Conservation (phyloP, 2,329 filamentous ascomycete species). For the Exophiala lecanii-corni region DNA sequence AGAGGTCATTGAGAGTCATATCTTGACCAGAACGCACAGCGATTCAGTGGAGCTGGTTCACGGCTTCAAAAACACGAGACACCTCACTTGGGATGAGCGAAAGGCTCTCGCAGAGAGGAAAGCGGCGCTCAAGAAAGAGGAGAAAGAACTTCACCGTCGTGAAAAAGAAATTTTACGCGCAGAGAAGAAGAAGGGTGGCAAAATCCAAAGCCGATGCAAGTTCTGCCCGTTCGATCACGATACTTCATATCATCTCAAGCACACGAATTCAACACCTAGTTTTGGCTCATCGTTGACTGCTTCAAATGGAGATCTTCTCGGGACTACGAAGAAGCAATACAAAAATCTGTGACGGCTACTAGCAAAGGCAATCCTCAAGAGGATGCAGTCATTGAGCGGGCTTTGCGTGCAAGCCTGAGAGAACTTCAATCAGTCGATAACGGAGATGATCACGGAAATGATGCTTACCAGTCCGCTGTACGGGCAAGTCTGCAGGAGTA, state of each 20-base stretch:
- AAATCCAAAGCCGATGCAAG: slow-evolving; percentile 19
- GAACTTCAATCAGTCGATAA: slow-evolving; percentile 46
- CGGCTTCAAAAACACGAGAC: slow-evolving; percentile 49
- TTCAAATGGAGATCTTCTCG: slow-evolving; percentile 35
- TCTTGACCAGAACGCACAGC: slow-evolving; percentile 29
- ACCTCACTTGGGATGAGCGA: slow-evolving; percentile 48
- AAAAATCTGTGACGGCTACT: slow-evolving; percentile 62
- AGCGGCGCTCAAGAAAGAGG: slow-evolving; percentile 25
- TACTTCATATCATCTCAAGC: slow-evolving; percentile 15
- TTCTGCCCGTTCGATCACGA: slow-evolving; percentile 25
- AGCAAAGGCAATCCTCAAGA: slow-evolving; percentile 65
- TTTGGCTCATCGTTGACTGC: slow-evolving; percentile 13
- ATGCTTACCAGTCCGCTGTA: slow-evolving; percentile 30
- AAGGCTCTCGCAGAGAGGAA: slow-evolving; percentile 44
- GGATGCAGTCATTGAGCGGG: slow-evolving; percentile 66
- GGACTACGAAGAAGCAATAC: slow-evolving; percentile 69
- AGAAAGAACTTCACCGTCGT: slow-evolving; percentile 24
- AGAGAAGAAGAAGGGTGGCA: slow-evolving; percentile 24
- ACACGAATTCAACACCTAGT: slow-evolving; percentile 9
- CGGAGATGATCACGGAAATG: slow-evolving; percentile 26
- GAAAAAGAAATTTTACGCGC: slow-evolving; percentile 25
- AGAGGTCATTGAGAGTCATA: slow-evolving; percentile 51
- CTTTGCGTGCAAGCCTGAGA: slow-evolving; percentile 66
- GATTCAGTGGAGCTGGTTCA: slow-evolving; percentile 36
- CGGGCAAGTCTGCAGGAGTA: slow-evolving; percentile 24